Evolutionary conservation across 2,329 filamentous ascomycete genomes (phyloP).

Genomic region (Fusarium sp.): DNA sequence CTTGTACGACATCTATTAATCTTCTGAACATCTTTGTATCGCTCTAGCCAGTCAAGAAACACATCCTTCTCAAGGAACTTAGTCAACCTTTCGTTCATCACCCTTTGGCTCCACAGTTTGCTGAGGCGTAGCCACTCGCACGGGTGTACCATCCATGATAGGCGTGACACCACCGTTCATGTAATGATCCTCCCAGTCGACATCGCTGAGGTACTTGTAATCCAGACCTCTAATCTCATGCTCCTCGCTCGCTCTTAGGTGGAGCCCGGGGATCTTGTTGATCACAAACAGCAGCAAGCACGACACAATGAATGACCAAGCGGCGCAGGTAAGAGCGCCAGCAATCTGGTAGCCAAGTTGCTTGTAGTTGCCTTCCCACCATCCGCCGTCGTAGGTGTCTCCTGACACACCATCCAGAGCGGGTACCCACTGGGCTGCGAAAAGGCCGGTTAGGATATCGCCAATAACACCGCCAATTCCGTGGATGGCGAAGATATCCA

Average conservation of each 20-base stretch:
- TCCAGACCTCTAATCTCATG: constrained; percentile 66
- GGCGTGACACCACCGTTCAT: constrained; percentile 30
- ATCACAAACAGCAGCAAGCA: constrained; percentile 65
- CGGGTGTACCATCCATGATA: constrained; percentile 29
- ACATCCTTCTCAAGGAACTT: fast-evolving
- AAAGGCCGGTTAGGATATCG: constrained; percentile 67
- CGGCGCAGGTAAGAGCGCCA: constrained; percentile 64
- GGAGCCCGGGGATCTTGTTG: constrained; percentile 67
- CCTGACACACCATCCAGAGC: constrained; percentile 62
- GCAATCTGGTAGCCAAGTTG: constrained; percentile 69
- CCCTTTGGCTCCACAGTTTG: neutral
- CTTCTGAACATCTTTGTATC: fast-evolving
- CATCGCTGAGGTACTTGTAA: constrained; percentile 45
- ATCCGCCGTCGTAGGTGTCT: constrained; percentile 58
- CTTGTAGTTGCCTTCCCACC: constrained; percentile 62
- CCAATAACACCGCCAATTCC: constrained; percentile 69
- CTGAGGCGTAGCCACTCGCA: constrained; percentile 17
- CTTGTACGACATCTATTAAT: neutral
- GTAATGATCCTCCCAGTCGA: constrained; percentile 41
- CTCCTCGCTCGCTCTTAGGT: constrained; percentile 65
- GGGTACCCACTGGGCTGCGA: constrained; percentile 61
- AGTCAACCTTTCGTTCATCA: constrained; percentile 28
- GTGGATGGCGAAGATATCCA: constrained; percentile 70
- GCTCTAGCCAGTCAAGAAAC: neutral
- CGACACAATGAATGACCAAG: constrained; percentile 65